These are phyloP conservation scores for Dissoconium aciculare DNA, from an alignment of 2,329 filamentous ascomycete species.

Conservation along the genomic window DNA sequence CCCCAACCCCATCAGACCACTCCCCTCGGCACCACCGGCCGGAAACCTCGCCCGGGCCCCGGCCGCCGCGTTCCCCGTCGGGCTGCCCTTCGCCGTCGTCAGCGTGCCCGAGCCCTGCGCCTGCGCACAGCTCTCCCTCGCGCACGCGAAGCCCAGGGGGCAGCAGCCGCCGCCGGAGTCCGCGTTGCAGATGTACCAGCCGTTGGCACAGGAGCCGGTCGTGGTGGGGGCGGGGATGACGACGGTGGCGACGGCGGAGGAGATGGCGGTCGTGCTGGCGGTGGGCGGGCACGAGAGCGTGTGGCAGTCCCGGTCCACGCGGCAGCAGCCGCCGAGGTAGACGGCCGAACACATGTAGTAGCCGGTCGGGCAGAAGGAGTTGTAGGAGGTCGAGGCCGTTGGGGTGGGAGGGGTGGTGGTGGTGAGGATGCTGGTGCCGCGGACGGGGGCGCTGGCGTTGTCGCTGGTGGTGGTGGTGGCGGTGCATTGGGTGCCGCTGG, in stretches of 20 bases:
- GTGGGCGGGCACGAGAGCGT: constrained; percentile 60
- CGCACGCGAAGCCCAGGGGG: constrained; percentile 61
- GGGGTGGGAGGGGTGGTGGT: constrained; percentile 17
- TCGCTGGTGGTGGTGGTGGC: constrained; percentile 21
- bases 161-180: constrained; percentile 68
- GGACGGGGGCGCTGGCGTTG: constrained; percentile 19
- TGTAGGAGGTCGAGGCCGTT: constrained; percentile 22
- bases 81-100: too few species aligned
- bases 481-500: constrained; percentile 24
- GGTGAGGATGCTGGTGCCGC: constrained; percentile 10
- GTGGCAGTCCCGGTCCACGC: constrained; percentile 70
- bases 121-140: constrained; percentile 54
- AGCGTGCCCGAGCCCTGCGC: too few species aligned
- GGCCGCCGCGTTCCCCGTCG: too few species aligned
- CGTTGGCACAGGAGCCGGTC: constrained; percentile 48
- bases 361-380: constrained; percentile 57
- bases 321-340: constrained; percentile 73
- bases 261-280: constrained; percentile 48
- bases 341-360: constrained; percentile 83
- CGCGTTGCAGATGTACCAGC: constrained; percentile 61
- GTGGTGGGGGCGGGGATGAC: constrained; percentile 39
- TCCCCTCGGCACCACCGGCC: too few species aligned
- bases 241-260: constrained; percentile 52
- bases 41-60: too few species aligned
- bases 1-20: too few species aligned